Base-by-base conservation (phyloP, 139 green algal genomes). In the Desmodesmus armatus region DNA sequence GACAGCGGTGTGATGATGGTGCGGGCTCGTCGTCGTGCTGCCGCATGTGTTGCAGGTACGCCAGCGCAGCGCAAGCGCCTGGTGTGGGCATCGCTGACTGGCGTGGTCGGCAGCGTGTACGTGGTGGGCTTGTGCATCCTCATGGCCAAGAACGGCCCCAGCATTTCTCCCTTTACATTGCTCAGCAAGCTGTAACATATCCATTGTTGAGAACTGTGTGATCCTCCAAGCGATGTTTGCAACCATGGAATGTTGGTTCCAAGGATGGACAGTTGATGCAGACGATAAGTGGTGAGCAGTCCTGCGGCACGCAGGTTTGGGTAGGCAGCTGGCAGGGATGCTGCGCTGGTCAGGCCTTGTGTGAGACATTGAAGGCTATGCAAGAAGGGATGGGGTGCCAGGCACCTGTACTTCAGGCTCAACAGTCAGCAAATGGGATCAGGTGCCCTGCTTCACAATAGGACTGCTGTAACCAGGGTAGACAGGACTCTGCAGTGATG, bases 181-280 rank as follows among this genome's bases (percentile, higher is more conserved):
- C 76, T 82, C 6, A 72, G 72, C 76, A 82, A 82, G 53, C 27
- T 82, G 53, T 82, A 17, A 60, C n/a, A n/a, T n/a, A n/a, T n/a
- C n/a, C n/a, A n/a, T n/a, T n/a, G n/a, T 19, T 23, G 21, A 65
- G 53, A 65, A 65, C 53, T 65, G 19, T 23, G 23, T 23, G 21
- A 65, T 65, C 62, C 11, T 72, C 62, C 15, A 72, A 41, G 35
- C 67, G 9, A 37, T 76, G 33, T 15, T 25, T 76, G 47, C 47
- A 55, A 55, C 47, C 13, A 13, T 55, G 7, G 47, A 21, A 55
- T 55, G 73, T 78, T 40, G 70, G 1, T 31, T 40, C 5, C 70
- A 78, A 62, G 25, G 7, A 15, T 17, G 51, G 7, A 62, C 3
- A 17, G 25, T 17, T 62, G 51, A 15, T 2, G 47, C 47, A 58